Base-by-base conservation (phyloP, 257 asterid genomes). In the Plantago elongata region DNA sequence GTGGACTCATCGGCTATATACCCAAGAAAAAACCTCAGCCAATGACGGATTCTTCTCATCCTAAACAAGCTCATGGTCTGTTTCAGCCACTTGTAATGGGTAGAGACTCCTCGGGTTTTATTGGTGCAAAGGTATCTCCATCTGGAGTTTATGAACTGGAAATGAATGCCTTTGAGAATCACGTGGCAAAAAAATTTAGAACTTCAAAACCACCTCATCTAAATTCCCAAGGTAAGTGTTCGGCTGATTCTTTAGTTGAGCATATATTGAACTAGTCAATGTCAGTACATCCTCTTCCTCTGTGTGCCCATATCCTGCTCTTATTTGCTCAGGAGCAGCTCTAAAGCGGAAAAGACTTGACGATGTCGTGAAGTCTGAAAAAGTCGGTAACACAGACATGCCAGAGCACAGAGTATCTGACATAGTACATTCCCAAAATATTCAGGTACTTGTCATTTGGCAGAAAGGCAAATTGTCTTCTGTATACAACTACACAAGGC, bases 1-100 rank as follows among this genome's bases (percentile, higher is more conserved):
- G 98, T 83, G 87, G 81, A 49, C 84, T 84, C 48, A 17, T 91
- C 75, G 98, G 98, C 50, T 88, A 91, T 76, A 72, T 74, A 63
- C 29, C 52, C 62, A 69, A 61, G 60, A 85, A 64, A 74, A 68
- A 16, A 42, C 72, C 77, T 66, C 81, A 14, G 43, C 73, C 75
- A 52, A 63, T 51, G 52, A 61, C 56, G 67, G 51, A 69, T 27
- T 69, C 77, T 60, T 79, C 13, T 38, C 71, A 72, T 55, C 59
- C 61, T 50, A 59, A 54, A 67, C 45, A 69, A 46, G 42, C 59
- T 54, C 68, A 51, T 75, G 75, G 81, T 61, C 48, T 61, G 38
- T 79, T 61, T 74, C 71, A 80, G 63, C 88, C 92, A 12, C 84
- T 78, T 71, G 17, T 57, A 58, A 70, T 81, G 78, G 64, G 69